Conservation (phyloP, 2,329 filamentous ascomycete species). For the Colletotrichum sp. region DNA sequence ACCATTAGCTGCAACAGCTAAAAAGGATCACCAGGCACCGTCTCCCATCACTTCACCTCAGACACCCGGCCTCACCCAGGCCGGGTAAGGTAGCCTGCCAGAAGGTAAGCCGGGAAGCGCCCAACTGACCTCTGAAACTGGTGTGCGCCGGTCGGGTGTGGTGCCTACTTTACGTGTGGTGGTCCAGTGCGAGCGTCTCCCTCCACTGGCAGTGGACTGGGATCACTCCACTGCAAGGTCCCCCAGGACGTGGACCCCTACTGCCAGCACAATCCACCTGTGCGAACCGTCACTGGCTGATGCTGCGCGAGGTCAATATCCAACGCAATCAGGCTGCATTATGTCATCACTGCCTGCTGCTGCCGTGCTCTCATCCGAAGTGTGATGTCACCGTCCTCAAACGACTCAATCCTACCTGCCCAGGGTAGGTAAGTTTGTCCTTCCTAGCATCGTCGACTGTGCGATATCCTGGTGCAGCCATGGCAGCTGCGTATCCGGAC, state of each 20-base stretch:
- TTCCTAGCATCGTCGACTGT: not conserved
- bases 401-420: not conserved
- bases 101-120: not conserved
- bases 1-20: not conserved
- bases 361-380: not conserved
- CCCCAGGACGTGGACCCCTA: slow-evolving; percentile 5
- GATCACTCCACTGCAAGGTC: slow-evolving; percentile 1
- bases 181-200: not conserved
- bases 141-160: not conserved
- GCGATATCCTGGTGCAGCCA: not conserved
- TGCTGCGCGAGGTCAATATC: not conserved
- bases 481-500: not conserved
- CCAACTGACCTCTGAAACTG: not conserved
- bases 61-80: not conserved
- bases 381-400: not conserved
- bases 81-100: not conserved
- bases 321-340: not conserved
- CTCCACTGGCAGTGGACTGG: not conserved
- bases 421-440: not conserved
- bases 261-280: not conserved
- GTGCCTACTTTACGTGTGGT: not conserved
- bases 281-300: not conserved
- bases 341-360: slow-evolving; percentile 1
- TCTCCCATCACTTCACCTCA: not conserved
- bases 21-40: not conserved